These are phyloP conservation scores for Ogataea hybrid DNA, from an alignment of 1,139 yeast genomes.

Conservation along the genomic window DNA sequence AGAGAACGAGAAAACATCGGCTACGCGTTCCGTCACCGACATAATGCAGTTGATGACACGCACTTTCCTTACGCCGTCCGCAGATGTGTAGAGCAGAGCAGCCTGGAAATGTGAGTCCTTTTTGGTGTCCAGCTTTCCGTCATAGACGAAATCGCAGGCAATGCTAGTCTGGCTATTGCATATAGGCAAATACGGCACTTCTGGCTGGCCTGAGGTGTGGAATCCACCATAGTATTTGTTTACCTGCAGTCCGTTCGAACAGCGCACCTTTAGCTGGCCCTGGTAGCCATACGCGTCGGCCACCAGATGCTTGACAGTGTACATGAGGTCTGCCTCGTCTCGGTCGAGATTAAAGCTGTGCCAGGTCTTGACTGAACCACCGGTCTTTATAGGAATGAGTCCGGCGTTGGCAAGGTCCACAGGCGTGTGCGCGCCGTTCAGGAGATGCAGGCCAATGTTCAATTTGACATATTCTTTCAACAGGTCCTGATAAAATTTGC, in stretches of 20 bases:
- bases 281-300: constrained; percentile 63
- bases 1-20: constrained; percentile 75
- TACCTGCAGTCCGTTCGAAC: constrained; percentile 86
- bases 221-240: constrained; percentile 69
- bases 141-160: constrained; percentile 72
- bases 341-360: constrained; percentile 64
- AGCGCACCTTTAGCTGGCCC: constrained; percentile 80
- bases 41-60: constrained; percentile 81
- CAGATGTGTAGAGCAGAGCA: constrained; percentile 81
- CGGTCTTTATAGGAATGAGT: constrained; percentile 63
- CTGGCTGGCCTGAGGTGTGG: constrained; percentile 29
- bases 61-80: constrained; percentile 73
- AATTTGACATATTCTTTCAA: constrained; percentile 55
- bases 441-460: constrained; percentile 76
- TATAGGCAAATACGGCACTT: constrained; percentile 72
- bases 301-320: constrained; percentile 54
- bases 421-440: constrained; percentile 58
- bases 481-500: constrained; percentile 59
- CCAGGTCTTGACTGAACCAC: constrained; percentile 70
- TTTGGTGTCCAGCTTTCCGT: constrained; percentile 68
- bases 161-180: constrained; percentile 64
- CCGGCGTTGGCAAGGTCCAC: constrained; percentile 78
- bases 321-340: constrained; percentile 66
- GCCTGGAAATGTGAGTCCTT: constrained; percentile 90
- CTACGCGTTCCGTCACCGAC: constrained; percentile 73